phyloP scores from a whole-genome alignment of 306 rosid species.

The Castanea crenata region DNA sequence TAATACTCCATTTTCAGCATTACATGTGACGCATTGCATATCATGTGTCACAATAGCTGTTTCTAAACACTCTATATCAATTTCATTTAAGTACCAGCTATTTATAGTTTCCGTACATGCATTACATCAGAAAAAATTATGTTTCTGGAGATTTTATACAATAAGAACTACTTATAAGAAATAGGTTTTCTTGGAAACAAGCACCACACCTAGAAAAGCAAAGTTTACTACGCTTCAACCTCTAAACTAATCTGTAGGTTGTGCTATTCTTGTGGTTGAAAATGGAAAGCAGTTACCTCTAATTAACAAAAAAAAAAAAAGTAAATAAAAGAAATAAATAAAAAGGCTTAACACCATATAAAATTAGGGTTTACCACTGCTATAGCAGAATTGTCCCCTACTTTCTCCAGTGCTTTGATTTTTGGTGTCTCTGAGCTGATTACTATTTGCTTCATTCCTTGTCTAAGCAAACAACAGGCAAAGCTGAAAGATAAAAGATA shows the following conservation, averaged over 20 bases:
- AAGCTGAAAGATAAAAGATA: slow-evolving; percentile 42
- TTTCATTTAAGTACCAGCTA: too few species aligned
- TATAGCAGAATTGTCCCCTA: slow-evolving; percentile 62
- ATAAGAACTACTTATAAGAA: background rate
- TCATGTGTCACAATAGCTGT: too few species aligned
- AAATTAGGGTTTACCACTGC: slow-evolving; percentile 42
- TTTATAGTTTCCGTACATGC: too few species aligned
- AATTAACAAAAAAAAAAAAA: background rate
- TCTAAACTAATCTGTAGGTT: background rate
- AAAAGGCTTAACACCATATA: slow-evolving; percentile 11
- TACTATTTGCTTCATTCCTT: slow-evolving; percentile 89
- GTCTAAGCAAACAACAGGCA: slow-evolving; percentile 96
- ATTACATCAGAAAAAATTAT: too few species aligned
- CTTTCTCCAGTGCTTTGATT: slow-evolving; percentile 66
- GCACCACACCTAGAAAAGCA: background rate
- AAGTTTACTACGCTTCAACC: background rate
- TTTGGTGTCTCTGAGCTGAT: slow-evolving; percentile 85
- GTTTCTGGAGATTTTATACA: too few species aligned
- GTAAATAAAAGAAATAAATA: background rate
- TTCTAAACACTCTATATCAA: too few species aligned
- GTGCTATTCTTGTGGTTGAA: background rate
- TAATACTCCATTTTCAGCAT: too few species aligned
- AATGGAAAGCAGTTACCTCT: background rate
- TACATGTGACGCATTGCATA: too few species aligned
- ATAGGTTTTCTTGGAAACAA: background rate